A percentile compares a stretch with the other conserved stretches of the same genome.
These are phyloP conservation scores for Elongisporangium anandrum DNA, from an alignment of 352 stramenopile genomes.

Conservation along the genomic window DNA sequence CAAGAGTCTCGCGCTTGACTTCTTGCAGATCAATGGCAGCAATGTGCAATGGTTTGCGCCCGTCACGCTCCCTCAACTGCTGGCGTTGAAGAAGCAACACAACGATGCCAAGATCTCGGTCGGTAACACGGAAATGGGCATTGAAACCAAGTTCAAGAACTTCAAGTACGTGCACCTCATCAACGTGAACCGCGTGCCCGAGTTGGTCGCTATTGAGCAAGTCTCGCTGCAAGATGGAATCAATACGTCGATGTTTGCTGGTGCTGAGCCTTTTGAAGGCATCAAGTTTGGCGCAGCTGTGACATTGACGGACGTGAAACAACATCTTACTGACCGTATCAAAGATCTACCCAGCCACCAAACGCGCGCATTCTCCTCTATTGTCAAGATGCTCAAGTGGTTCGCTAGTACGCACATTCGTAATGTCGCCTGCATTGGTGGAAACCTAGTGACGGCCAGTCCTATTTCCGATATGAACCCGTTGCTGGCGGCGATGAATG, in stretches of 20 bases:
- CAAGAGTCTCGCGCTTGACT: conserved; percentile 42
- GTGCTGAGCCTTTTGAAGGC: conserved; percentile 40
- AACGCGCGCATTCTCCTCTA: conserved; percentile 48
- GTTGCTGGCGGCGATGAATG: conserved; percentile 86
- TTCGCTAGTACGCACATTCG: conserved; percentile 97
- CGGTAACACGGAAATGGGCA: conserved; percentile 96
- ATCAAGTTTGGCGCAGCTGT: conserved; percentile 81
- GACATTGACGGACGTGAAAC: conserved; percentile 67
- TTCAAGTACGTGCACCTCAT: conserved; percentile 73
- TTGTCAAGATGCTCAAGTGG: conserved; percentile 93
- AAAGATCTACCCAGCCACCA: conserved; percentile 33
- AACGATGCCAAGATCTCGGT: conserved; percentile 91
- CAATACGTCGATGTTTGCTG: conserved; percentile 39
- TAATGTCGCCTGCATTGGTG: conserved; percentile 94
- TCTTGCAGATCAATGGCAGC: conserved; percentile 63
- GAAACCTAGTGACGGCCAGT: conserved; percentile 96
- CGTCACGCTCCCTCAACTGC: conserved; percentile 83
- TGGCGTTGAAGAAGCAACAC: conserved; percentile 84
- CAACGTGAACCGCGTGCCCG: conserved; percentile 63
- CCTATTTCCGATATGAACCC: conserved; percentile 98
- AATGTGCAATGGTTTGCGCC: conserved; percentile 91
- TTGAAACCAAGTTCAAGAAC: conserved; percentile 94
- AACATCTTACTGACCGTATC: conserved; percentile 39
- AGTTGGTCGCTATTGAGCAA: conserved; percentile 44
- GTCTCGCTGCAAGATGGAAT: conserved; percentile 37